Conservation (phyloP, 176 grass and related monocot species). For the Raddia distichophylla region DNA sequence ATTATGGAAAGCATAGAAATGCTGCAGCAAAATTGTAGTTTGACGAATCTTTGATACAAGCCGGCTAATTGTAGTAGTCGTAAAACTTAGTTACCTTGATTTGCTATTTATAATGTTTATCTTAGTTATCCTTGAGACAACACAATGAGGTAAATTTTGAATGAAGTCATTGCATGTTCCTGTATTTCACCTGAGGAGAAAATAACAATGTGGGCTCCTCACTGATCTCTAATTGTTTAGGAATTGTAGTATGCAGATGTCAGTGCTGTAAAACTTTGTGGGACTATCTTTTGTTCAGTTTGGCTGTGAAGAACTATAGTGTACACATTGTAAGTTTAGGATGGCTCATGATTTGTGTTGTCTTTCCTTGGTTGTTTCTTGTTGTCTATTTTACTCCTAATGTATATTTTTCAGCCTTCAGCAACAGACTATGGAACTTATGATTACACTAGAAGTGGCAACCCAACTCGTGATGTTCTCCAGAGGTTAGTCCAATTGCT, state of each 20-base stretch:
- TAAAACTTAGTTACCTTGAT: neutral
- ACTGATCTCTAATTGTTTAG: neutral
- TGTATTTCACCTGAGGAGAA: neutral
- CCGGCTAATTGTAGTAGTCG: neutral
- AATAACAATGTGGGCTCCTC: neutral
- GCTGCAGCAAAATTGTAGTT: neutral
- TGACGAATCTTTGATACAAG: neutral
- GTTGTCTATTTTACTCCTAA: neutral
- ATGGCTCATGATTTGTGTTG: conserved; percentile 1
- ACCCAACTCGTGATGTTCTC: conserved; percentile 95
- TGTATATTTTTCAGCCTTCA: conserved; percentile 72
- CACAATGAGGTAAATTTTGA: neutral
- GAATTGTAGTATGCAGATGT: neutral
- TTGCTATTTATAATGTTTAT: neutral
- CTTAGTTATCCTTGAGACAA: neutral
- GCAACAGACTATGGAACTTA: conserved; percentile 85
- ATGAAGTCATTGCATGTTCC: neutral
- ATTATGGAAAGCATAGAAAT: neutral
- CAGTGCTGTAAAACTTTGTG: neutral
- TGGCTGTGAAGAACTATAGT: neutral
- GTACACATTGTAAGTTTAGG: conserved; percentile 2
- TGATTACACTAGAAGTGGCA: conserved; percentile 98
- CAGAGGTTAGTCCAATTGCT: conserved; percentile 61
- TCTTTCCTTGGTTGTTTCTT: neutral
- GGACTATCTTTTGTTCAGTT: conserved; percentile 19